Base-by-base conservation (phyloP, 2,329 filamentous ascomycete species). In the Penicillium sp. region DNA sequence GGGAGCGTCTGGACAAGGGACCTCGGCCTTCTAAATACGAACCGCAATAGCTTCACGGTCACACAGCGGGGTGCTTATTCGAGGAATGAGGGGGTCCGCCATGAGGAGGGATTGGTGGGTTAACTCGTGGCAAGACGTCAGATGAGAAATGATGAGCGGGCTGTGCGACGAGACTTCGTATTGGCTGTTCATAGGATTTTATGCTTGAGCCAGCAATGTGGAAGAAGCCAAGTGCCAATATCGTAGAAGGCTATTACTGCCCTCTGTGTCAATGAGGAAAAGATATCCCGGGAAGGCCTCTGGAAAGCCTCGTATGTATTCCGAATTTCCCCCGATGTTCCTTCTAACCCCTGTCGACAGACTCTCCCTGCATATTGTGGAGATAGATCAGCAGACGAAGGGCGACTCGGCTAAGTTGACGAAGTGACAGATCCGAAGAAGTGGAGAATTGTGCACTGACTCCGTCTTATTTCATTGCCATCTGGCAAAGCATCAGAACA, bases 401-500 rank as follows among this genome's bases (percentile, higher is more conserved):
- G 43, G 46, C 48, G 49, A 52, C 46, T 57, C 52, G 47, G 47
- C 34, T 53, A 10, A 12, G 14, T 55, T 56, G 18, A 41, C 49
- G 50, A 57, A 28, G 7, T 46, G 39, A 38, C 44, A 49, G 33
- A 42, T 41, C 8, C 14, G 19, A 28, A 28, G 22, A 2, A 16
- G 41, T 36, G 41, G 28, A 41, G 35, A 43, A 30, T 36, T 18
- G 40, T 11, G 43, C 43, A 46, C 8, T 40, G 43, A 33, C 43
- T 46, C 43, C 18, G 34, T 47, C 45, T 25, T 38, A 35, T 40
- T 49, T 37, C 19, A 25, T 39, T 39, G 43, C 39, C 43, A 31
- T 46, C 39, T 46, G 36, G 10, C 9, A 44, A 9, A 25, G 6
- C 9, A 27, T 5, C 14, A 43, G 16, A 7, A 27, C 39, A 44